Evolutionary conservation across 345 rosid species (phyloP).

Genomic region (Psidium friedrichsthalianum): DNA sequence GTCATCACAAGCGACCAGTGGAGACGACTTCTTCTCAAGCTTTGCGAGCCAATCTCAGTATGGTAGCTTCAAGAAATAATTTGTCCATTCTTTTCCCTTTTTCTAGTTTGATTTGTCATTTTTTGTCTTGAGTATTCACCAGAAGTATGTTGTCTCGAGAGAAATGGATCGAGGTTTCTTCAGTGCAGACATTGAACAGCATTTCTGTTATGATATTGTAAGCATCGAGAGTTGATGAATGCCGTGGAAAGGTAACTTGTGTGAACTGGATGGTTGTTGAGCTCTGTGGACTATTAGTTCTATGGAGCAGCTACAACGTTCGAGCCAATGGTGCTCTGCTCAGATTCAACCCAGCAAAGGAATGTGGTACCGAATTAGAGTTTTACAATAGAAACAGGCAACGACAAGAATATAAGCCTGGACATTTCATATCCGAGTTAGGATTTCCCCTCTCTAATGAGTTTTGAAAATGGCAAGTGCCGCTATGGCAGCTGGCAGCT

Average conservation of each 20-base stretch:
- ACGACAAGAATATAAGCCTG: neutral
- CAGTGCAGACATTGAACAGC: neutral
- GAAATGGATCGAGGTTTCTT: neutral
- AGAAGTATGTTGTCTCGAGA: neutral
- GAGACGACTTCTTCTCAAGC: slow-evolving; percentile 63
- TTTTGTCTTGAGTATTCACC: neutral
- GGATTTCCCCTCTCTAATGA: neutral
- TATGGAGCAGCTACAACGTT: neutral
- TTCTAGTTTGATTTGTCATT: neutral
- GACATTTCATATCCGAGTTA: neutral
- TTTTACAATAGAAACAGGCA: neutral
- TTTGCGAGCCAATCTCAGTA: slow-evolving; percentile 55
- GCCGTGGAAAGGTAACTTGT: neutral
- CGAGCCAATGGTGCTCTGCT: neutral
- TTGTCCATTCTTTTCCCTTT: neutral
- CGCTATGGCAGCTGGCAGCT: neutral
- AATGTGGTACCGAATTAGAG: neutral
- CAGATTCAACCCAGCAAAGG: neutral
- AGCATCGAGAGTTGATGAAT: neutral
- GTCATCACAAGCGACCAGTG: slow-evolving; percentile 21
- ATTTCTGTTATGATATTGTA: neutral
- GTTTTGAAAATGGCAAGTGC: neutral
- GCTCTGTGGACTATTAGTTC: neutral
- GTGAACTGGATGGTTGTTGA: neutral
- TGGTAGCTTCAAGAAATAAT: slow-evolving; percentile 51